Base-by-base conservation (phyloP, 2,329 filamentous ascomycete genomes). In the Trichothecium roseum region DNA sequence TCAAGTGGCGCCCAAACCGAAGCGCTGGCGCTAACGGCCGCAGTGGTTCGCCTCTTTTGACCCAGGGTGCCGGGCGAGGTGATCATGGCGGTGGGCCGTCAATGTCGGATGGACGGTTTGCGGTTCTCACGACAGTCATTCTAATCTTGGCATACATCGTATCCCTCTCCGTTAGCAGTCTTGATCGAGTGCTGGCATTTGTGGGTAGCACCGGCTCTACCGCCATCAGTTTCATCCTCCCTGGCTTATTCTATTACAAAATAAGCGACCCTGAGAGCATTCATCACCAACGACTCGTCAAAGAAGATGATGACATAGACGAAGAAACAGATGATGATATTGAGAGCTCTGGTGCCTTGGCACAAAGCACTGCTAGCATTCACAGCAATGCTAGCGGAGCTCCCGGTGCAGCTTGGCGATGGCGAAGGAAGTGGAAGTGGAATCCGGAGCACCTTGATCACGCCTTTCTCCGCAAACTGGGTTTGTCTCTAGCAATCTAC, bases 221-320 rank as follows among this genome's bases (percentile, higher is more conserved):
- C 0, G 86, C 85, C 41, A 98, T 98, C 49, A 94, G 85, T 42
- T 98, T 98, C 55, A 96, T 98, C 45, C 70, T 98, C 1, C 91
- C 91, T 0, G 91, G 91, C 0, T 62, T 98, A 4, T 98, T 98
- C 58, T 98, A 96, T 60, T 98, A 96, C 64, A 96, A 96, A 60
- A 96, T 98, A 40, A 93, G 86, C 10, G 78, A 85, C 17, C 91
- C 91, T 0, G 82, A 94, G 37, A 89, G 84, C 30, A 72, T 80
- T 18, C 78, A 89, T 42, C 87, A 95, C 48, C 89, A 94, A 54
- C 76, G 82, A 12, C 66, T 96, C 8, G 66, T 86, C 42, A 96
- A 96, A 56, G 87, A 91, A 50, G 86, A 95, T 45, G 91, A 96
- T 48, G 84, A 89, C 43, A 78, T 78, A n/a, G 68, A 73, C 27